Conservation (phyloP, 148 eudicot genomes). For the Diospyros kaki region DNA sequence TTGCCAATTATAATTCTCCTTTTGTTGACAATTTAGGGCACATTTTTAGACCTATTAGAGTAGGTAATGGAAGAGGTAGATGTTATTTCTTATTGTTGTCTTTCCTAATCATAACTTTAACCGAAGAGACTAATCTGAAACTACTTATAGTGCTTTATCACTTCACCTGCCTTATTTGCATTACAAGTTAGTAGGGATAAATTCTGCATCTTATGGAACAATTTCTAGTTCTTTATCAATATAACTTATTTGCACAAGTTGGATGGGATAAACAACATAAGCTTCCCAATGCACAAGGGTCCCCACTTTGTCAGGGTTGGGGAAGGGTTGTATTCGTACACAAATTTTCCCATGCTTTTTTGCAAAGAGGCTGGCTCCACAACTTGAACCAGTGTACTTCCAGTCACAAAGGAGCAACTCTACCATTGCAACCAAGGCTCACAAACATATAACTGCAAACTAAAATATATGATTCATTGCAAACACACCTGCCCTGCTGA, state of each 20-base stretch:
- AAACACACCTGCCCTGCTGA: slow-evolving; percentile 77
- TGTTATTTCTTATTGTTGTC: neutral
- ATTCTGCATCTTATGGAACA: too few relatives aligned
- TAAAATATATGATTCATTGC: neutral
- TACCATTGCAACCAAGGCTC: too few relatives aligned
- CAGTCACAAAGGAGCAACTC: too few relatives aligned
- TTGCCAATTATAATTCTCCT: neutral
- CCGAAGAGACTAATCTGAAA: neutral
- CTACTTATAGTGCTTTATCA: neutral
- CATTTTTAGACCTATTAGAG: neutral
- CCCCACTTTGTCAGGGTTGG: too few relatives aligned
- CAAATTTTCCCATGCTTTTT: too few relatives aligned
- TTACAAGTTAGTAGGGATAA: too few relatives aligned
- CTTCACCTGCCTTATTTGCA: neutral
- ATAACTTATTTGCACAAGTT: neutral
- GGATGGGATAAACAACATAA: neutral
- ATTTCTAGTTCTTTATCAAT: too few relatives aligned
- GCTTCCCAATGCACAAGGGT: too few relatives aligned
- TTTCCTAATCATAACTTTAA: neutral
- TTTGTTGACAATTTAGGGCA: neutral
- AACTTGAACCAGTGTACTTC: too few relatives aligned
- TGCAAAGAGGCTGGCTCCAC: too few relatives aligned
- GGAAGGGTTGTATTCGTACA: too few relatives aligned
- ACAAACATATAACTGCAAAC: neutral
- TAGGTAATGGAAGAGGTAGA: neutral